Evolutionary conservation across 1,284 basidiomycete genomes (phyloP).

Genomic region (Cystobasidium slooffiae): DNA sequence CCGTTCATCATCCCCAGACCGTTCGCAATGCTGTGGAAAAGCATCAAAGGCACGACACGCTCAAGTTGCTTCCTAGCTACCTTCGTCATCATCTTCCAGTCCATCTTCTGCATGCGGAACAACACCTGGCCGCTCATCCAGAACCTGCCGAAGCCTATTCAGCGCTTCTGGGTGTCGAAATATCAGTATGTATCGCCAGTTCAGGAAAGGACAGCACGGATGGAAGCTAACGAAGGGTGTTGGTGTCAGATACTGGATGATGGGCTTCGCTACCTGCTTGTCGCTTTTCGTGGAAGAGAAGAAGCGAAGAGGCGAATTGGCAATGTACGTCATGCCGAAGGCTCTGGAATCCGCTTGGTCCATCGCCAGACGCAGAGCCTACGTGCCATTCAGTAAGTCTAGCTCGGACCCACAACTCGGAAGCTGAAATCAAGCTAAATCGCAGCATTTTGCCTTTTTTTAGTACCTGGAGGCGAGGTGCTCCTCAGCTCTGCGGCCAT

Average conservation of each 20-base stretch:
- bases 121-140: constrained; percentile 53
- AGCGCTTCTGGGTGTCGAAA: constrained; percentile 35
- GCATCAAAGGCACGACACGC: constrained; percentile 73
- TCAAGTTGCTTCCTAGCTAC: constrained; percentile 86
- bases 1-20: constrained; percentile 14
- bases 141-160: constrained; percentile 33
- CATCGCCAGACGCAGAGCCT: constrained; percentile 59
- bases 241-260: constrained; percentile 34
- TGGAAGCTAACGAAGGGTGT: background rate
- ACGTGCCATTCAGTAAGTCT: constrained; percentile 42
- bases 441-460: no score
- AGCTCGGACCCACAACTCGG: background rate
- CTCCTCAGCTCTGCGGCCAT: constrained; percentile 64
- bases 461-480: constrained; percentile 60
- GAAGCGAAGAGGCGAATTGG: constrained; percentile 76
- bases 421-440: background rate
- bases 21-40: constrained; percentile 61
- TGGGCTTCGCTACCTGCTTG: constrained; percentile 76
- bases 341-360: constrained; percentile 86
- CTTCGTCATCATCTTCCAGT: constrained; percentile 88
- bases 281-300: constrained; percentile 86
- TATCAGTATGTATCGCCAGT: constrained; percentile 15
- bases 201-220: background rate
- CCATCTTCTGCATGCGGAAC: constrained; percentile 74
- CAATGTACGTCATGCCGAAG: constrained; percentile 95